Conservation (phyloP, 140 eudicot genomes). For the Erigeron philadelphicus region DNA sequence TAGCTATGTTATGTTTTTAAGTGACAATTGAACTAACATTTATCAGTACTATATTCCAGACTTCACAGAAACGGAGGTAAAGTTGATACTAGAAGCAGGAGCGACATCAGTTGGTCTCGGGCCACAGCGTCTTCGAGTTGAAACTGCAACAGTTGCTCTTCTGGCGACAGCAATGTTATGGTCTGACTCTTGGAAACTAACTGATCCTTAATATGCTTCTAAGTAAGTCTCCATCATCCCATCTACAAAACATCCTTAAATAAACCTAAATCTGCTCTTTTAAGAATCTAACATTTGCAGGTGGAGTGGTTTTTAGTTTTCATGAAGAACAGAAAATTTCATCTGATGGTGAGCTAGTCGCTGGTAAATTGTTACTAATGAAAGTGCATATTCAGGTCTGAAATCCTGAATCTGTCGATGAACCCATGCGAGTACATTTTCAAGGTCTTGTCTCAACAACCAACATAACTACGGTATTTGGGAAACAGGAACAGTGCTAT, state of each 20-base stretch:
- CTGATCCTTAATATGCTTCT: slow-evolving; percentile 25
- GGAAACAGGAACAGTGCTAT: not conserved
- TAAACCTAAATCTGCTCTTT: not conserved
- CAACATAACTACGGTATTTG: not conserved
- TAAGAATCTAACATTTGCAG: not conserved
- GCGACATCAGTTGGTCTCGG: slow-evolving; percentile 82
- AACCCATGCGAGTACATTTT: not conserved
- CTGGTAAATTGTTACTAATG: not conserved
- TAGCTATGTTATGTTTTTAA: slow-evolving; percentile 6
- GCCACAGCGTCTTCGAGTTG: slow-evolving; percentile 87
- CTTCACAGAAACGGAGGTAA: slow-evolving; percentile 62
- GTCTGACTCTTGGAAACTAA: slow-evolving; percentile 48
- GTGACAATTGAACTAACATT: not conserved
- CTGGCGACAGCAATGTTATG: slow-evolving; percentile 77
- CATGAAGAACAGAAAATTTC: not conserved
- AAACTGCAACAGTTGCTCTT: slow-evolving; percentile 84
- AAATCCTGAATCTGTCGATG: not conserved
- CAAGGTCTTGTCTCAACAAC: not conserved
- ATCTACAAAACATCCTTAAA: not conserved
- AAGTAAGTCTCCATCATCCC: slow-evolving; percentile 24
- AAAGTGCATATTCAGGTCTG: slow-evolving; percentile 5
- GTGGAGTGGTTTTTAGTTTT: slow-evolving; percentile 8
- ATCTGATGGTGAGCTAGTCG: not conserved
- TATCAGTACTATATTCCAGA: slow-evolving; percentile 35
- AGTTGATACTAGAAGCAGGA: slow-evolving; percentile 59